These are phyloP conservation scores for Fusarium brevicatenulatum DNA, from an alignment of 2,329 filamentous ascomycete species.

Conservation along the genomic window DNA sequence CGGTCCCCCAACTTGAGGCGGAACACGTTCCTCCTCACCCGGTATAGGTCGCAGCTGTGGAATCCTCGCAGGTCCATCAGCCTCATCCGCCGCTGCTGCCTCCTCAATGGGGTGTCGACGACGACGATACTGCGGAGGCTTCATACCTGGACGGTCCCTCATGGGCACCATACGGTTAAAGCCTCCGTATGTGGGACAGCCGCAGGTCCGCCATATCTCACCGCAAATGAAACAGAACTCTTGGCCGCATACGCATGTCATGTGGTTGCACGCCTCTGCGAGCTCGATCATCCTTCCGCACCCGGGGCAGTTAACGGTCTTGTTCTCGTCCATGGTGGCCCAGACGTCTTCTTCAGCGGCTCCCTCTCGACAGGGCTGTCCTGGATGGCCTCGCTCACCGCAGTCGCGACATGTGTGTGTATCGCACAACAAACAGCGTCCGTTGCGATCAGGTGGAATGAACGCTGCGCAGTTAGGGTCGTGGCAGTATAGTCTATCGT, in stretches of 20 bases:
- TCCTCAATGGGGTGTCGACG: background rate
- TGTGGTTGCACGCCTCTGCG: constrained; percentile 41
- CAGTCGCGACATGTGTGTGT: constrained; percentile 27
- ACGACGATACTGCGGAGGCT: constrained; percentile 32
- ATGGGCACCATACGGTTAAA: constrained; percentile 19
- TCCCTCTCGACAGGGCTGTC: constrained; percentile 14
- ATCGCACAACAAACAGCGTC: constrained; percentile 20
- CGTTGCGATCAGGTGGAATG: constrained; percentile 20
- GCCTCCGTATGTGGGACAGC: constrained; percentile 40
- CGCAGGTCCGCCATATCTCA: constrained; percentile 52
- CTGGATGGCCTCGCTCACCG: constrained; percentile 13
- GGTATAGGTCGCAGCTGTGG: constrained; percentile 26
- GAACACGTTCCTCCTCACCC: constrained; percentile 9
- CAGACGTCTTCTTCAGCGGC: constrained; percentile 35
- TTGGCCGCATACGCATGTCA: constrained; percentile 54
- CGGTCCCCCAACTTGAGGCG: background rate
- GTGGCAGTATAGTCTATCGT: constrained; percentile 38
- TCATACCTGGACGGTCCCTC: constrained; percentile 21
- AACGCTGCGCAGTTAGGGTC: constrained; percentile 34
- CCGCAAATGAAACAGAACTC: constrained; percentile 65
- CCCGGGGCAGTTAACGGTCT: constrained; percentile 35
- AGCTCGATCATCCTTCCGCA: constrained; percentile 39
- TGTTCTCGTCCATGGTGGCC: constrained; percentile 40
- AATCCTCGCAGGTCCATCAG: background rate
- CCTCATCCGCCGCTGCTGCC: background rate